phyloP scores from a whole-genome alignment of 257 asterid genomes.

The Nicotiana attenuata region DNA sequence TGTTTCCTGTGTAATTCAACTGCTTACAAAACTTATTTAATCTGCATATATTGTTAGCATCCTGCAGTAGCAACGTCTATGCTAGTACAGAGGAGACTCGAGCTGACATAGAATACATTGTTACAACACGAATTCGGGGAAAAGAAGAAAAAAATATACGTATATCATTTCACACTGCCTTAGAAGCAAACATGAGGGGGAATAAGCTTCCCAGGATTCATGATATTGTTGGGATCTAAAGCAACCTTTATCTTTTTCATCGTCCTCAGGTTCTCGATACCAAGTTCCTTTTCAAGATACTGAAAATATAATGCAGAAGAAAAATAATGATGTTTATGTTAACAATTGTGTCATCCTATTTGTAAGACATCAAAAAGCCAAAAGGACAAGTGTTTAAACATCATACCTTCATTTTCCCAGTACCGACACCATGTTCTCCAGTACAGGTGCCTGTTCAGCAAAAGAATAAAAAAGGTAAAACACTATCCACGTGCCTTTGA shows the following conservation, averaged over 20 bases:
- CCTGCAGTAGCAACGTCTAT: background rate
- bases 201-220: conserved; percentile 97
- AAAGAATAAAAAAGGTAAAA: conserved; percentile 4
- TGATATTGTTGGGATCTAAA: conserved; percentile 74
- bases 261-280: conserved; percentile 79
- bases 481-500: background rate
- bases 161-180: background rate
- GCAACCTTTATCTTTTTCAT: conserved; percentile 88
- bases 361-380: conserved; percentile 6
- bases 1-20: background rate
- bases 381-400: background rate
- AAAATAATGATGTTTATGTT: background rate
- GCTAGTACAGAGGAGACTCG: background rate
- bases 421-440: conserved; percentile 98
- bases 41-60: background rate
- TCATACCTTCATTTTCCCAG: conserved; percentile 93
- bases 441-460: conserved; percentile 80
- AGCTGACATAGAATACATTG: background rate
- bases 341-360: background rate
- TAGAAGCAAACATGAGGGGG: conserved; percentile 80
- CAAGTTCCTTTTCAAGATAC: conserved; percentile 92
- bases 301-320: conserved; percentile 18
- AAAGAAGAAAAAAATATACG: too few species aligned
- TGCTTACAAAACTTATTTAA: background rate
- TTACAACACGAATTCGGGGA: background rate